Base-by-base conservation (phyloP, 352 stramenopile species). In the Thraustochytrium striatum region DNA sequence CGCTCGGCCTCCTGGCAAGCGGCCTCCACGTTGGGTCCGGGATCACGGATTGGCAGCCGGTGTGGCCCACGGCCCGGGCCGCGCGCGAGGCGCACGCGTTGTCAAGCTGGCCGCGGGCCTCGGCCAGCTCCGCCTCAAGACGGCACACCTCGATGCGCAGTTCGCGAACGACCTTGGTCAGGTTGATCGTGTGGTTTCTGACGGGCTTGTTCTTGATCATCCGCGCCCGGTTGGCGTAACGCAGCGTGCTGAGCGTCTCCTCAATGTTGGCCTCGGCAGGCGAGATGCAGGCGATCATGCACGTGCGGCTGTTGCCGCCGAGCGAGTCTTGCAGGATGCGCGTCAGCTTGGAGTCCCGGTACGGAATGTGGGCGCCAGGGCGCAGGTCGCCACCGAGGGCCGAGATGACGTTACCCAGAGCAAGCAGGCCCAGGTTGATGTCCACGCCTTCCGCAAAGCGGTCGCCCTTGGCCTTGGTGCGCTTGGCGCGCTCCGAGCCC, bases 141-240 rank as follows among this genome's bases (percentile, higher is more conserved):
- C 82, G 87, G 81, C 94, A 88, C 50, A 97, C 96, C 82, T 97
- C 92, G 58, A 82, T 90, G 5, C 88, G 88, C 65, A 95, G 96
- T 81, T 96, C 91, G 69, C 93, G 94, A 25, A 97, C 79, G 11
- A 97, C 80, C 30, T 90, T 87, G 19, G 87, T 86, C 62, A 93
- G 93, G 32, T 87, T 94, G 79, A 93, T 93, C 47, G 91, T 91
- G 72, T 94, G 88, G 83, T 94, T 95, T 44, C 93, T 88, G 1
- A 94, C 89, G 3, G 93, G 92, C 55, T 95, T 94, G 87, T 98
- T 98, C 82, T 96, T 96, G 81, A 98, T 98, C 79, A 97, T 97
- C 75, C 96, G 92, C 41, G 95, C 94, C 0, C 94, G 90, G 75
- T 97, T 96, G 0, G 95, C 95, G 73, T 98, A 98, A 39, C 93